These are phyloP conservation scores for Kwoniella dejecticola DNA, from an alignment of 768 basidiomycete species.

Conservation along the genomic window DNA sequence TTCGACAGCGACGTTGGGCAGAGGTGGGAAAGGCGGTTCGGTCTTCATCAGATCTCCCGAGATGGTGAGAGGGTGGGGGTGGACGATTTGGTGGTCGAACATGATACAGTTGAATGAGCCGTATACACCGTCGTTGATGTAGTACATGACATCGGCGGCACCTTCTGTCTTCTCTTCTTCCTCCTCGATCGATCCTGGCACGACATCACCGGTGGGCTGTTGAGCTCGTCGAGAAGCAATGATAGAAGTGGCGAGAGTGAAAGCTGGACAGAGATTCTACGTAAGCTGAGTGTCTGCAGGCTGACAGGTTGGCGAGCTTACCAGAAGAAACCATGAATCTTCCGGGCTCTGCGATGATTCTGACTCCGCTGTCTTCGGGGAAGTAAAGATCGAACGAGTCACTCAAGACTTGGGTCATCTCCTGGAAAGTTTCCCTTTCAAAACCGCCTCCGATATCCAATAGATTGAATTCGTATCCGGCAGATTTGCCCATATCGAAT, in stretches of 20 bases:
- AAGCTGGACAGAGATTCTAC: conserved; percentile 61
- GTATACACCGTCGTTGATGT: conserved; percentile 99
- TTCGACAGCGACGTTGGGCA: conserved; percentile 54
- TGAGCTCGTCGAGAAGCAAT: conserved; percentile 72
- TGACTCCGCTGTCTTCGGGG: conserved; percentile 64
- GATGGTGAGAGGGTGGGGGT: conserved; percentile 66
- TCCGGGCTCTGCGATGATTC: conserved; percentile 93
- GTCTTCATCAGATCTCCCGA: conserved; percentile 28
- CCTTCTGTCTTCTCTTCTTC: conserved; percentile 54
- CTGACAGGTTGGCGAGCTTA: conserved; percentile 7
- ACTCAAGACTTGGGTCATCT: conserved; percentile 70
- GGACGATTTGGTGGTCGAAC: conserved; percentile 92
- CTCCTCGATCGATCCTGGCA: conserved; percentile 51
- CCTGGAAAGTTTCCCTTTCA: conserved; percentile 81
- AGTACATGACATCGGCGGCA: conserved; percentile 80
- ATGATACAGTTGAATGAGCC: conserved; percentile 71
- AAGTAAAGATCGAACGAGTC: conserved; percentile 76
- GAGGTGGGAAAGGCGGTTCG: conserved; percentile 45
- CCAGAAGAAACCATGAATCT: conserved; percentile 78
- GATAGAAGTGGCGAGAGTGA: conserved; percentile 87
- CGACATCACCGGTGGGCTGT: conserved; percentile 49
- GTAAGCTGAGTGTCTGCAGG: neutral
- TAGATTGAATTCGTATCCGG: conserved; percentile 77
- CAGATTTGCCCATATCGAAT: conserved; percentile 81
- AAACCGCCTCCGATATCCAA: conserved; percentile 97